Evolutionary conservation across 345 rosid genomes (phyloP), one percentile per base, ranked within the genome.

Genomic region (Salix viminalis): DNA sequence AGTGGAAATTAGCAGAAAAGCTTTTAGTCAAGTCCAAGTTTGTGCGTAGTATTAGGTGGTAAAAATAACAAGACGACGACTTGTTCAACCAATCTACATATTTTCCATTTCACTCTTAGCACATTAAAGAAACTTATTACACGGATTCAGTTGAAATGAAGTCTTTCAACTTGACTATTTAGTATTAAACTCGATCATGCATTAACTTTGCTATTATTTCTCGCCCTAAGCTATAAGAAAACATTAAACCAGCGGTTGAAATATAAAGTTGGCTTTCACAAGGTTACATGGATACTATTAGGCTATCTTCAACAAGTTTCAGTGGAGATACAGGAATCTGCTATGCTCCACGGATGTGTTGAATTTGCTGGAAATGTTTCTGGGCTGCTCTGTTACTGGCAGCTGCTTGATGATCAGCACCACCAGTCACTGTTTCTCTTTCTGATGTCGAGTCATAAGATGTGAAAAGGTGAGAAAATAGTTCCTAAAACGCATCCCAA

Each of bases 331-430:
- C 28, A 8, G 8, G 1, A 56, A 26, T 42, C 9, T 19, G 16
- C 34, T 32, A 78, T 70, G 79, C 44, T 19, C 32, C 65, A 0
- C 64, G 76, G 54, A 80, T 44, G 19, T 74, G 83, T 70, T 79
- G 83, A 41, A 70, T 18, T 62, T 74, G 76, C 44, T 11, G 48
- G 70, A 79, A 80, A 62, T 83, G 83, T 30, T 76, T 73, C 32
- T 83, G 79, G 64, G 85, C 80, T 0, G 60, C 50, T 24, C 39
- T 46, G 69, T 70, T 70, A 24, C 41, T 36, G 2, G 73, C 24
- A 16, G 41, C 42, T 8, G 79, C 69, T 70, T 48, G 62, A 70
- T 39, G 62, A 70, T 30, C 65, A 34, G n/a, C 14, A 7, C 41
- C 36, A 15, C 24, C 19, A 26, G 69, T 9, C 19, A 19, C 32